Base-by-base conservation (phyloP, 768 basidiomycete species). In the Zangia roseola region DNA sequence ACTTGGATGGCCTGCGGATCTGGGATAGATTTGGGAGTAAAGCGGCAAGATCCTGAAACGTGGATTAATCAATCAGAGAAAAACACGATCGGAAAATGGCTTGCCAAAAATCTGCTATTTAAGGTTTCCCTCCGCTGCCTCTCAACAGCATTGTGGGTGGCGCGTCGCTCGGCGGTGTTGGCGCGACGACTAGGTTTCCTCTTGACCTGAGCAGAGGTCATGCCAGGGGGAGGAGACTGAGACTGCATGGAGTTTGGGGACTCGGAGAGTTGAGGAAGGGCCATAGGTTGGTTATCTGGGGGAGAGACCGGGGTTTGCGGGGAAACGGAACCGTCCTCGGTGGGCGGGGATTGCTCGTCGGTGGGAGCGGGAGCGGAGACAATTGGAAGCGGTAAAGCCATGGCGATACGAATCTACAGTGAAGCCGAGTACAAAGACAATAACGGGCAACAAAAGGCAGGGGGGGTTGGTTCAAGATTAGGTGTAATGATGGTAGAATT, bases 91-190 rank as follows among this genome's bases (percentile, higher is more conserved):
- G 40, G 35, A 48, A 55, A 57, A 47, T 45, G 42, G 68, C 86
- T 61, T 65, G 86, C 89, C 59, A 97, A 74, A 75, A 98, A 98
- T 50, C 93, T 81, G 45, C 88, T 82, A 65, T 97, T 99, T 43
- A 98, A 74, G 38, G 89, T 94, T 74, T 98, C 95, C 42, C 95
- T 76, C 40, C 95, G 81, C 63, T 89, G 88, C 43, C 97, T 80
- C 74, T 97, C 97, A 49, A 97, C 92, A 26, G 97, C 95, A 67
- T 98, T 99, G 73, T 99, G 95, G 19, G 91, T 94, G 4, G 93
- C 92, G 30, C 95, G 77, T 69, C 94, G 90, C 68, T 97, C 95
- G 43, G 94, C 94, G 44, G 94, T 97, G 72, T 97, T 97, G 44
- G 93, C 94, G 26, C 94, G 83, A 54, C 92, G 79, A 61, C 81